Evolutionary conservation across 768 basidiomycete species (phyloP).

Genomic region (Calocybe indica): DNA sequence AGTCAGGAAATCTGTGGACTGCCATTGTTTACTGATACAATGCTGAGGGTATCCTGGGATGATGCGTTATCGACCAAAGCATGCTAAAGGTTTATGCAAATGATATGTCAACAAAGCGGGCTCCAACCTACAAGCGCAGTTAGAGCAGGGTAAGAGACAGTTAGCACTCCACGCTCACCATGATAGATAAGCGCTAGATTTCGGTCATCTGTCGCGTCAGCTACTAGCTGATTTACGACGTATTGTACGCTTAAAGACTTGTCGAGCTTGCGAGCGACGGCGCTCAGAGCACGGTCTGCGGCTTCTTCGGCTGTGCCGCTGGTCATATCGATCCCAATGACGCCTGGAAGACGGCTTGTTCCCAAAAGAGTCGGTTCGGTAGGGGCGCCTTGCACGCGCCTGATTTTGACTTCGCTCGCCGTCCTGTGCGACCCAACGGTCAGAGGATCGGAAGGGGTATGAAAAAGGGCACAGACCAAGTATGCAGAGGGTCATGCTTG

Average conservation of each 20-base stretch:
- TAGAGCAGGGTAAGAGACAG: not conserved
- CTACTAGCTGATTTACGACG: slow-evolving; percentile 88
- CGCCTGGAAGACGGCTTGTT: slow-evolving; percentile 27
- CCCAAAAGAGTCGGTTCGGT: slow-evolving; percentile 18
- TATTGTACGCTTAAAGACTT: slow-evolving; percentile 86
- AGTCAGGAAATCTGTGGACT: too few species aligned
- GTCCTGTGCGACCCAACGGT: slow-evolving; percentile 43
- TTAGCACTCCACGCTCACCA: slow-evolving; percentile 37
- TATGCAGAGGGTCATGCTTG: slow-evolving; percentile 92
- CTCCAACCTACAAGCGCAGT: slow-evolving; percentile 4
- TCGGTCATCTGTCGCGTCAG: slow-evolving; percentile 72
- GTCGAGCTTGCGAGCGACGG: slow-evolving; percentile 79
- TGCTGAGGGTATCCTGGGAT: too few species aligned
- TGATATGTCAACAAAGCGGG: not conserved
- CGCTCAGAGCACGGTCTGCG: slow-evolving; percentile 81
- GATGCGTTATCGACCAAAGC: too few species aligned
- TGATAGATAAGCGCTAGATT: slow-evolving; percentile 76
- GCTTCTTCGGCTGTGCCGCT: slow-evolving; percentile 74
- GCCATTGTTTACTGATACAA: too few species aligned
- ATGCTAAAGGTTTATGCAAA: too few species aligned
- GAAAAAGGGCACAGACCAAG: slow-evolving; percentile 51
- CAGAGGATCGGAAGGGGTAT: not conserved
- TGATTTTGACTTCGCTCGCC: slow-evolving; percentile 69
- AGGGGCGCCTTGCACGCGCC: slow-evolving; percentile 46
- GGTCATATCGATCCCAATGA: slow-evolving; percentile 54